These are phyloP conservation scores for Cytospora chrysosperma DNA, from an alignment of 2,329 filamentous ascomycete species.

Conservation along the genomic window DNA sequence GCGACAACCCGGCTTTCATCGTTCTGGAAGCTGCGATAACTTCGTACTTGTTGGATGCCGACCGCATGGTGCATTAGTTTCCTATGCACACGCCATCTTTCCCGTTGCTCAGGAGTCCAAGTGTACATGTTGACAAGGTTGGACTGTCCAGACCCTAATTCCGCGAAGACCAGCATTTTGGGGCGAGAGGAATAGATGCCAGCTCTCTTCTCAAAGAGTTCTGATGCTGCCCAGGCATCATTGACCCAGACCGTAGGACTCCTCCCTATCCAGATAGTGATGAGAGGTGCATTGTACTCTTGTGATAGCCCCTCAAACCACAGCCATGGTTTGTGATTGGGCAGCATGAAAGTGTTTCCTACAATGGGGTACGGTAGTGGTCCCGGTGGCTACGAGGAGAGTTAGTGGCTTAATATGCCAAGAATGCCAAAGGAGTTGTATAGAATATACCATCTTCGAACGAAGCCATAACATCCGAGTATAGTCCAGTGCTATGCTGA, in stretches of 20 bases:
- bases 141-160: slow-evolving; percentile 44
- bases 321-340: slow-evolving; percentile 56
- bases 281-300: slow-evolving; percentile 46
- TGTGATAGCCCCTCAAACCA: slow-evolving; percentile 55
- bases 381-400: slow-evolving; percentile 46
- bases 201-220: slow-evolving; percentile 54
- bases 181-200: slow-evolving; percentile 52
- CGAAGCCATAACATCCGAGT: slow-evolving; percentile 49
- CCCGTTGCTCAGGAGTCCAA: slow-evolving; percentile 38
- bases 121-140: slow-evolving; percentile 47
- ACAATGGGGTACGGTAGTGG: slow-evolving; percentile 54
- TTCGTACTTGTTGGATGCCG: slow-evolving; percentile 54
- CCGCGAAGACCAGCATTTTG: slow-evolving; percentile 48
- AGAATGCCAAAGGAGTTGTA: neutral
- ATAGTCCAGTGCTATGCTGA: slow-evolving; percentile 42
- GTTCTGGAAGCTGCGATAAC: slow-evolving; percentile 55
- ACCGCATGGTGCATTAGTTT: slow-evolving; percentile 54
- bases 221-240: slow-evolving; percentile 49
- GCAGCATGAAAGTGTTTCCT: slow-evolving; percentile 56
- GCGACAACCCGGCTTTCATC: slow-evolving; percentile 58
- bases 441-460: slow-evolving; percentile 42
- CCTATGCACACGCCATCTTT: slow-evolving; percentile 45
- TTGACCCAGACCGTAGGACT: slow-evolving; percentile 49
- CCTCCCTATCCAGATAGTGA: slow-evolving; percentile 56
- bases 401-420: slow-evolving; percentile 15